Evolutionary conservation across 164 flowering plant species (phyloP), one percentile per base, ranked within the genome.

Genomic region (Brasenia schreberi): DNA sequence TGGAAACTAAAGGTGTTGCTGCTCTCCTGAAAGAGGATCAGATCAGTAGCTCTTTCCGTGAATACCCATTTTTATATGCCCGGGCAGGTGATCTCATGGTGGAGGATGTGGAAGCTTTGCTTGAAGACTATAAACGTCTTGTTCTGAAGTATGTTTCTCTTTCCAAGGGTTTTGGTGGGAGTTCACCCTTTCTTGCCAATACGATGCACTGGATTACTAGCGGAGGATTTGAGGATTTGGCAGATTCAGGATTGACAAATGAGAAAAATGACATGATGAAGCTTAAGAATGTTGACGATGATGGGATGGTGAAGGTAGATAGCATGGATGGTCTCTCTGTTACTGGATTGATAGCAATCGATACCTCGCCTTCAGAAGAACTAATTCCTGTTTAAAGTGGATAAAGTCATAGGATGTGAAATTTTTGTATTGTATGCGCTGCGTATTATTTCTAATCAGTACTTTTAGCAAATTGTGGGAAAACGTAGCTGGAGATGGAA

Each of bases 121-220:
- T 93, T 52, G 83, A 73, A 60, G 79, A 78, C 66, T 93, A 93
- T 78, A 93, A 89, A 75, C 83, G 83, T 69, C 82, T 90, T 39
- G 96, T 87, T 61, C 72, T 89, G 69, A 90, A 83, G 79, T 87
- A 90, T 75, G 85, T 84, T 42, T 81, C 85, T 68, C 87, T 93
- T 67, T 72, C 85, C 43, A 86, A 86, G 81, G 98, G 96, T 16
- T 62, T 86, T 66, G 84, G 80, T 53, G 43, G 70, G 7, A 18
- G 74, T 66, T 27, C 76, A 27, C 18, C 78, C 11, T 49, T 67
- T 7, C 59, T 74, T 44, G 61, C 10, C 56, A 9, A 49, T 49
- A 14, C 56, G 5, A 49, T 49, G 56, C 56, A 49, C 12, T 5
- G 56, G 56, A 49, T 49, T 49, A 2, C 56, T 7, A 49, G 56